A percentile compares a stretch with the other conserved stretches of the same genome.
phyloP scores from a whole-genome alignment of 1,139 yeast genomes.

The Candida sp. region DNA sequence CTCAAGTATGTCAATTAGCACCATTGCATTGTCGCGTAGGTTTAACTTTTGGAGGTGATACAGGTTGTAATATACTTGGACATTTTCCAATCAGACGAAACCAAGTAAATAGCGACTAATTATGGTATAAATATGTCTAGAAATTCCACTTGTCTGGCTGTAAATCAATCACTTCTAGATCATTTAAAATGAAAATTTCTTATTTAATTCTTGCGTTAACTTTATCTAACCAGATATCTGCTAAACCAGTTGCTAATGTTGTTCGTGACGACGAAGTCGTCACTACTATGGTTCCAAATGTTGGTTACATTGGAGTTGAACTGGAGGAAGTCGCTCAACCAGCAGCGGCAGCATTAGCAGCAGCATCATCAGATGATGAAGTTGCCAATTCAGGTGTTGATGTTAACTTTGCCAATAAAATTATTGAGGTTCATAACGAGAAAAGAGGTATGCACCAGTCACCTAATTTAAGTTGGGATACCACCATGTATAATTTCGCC shows the following conservation, averaged over 20 bases:
- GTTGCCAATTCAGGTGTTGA: neutral
- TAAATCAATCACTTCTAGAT: too few relatives aligned
- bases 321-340: slow-evolving; percentile 5
- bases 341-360: slow-evolving; percentile 18
- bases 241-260: neutral
- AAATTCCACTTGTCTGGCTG: too few relatives aligned
- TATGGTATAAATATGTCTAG: too few relatives aligned
- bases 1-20: neutral
- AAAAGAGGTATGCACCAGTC: slow-evolving; percentile 70
- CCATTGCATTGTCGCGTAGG: neutral
- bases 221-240: neutral
- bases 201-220: neutral
- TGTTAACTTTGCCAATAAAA: slow-evolving; percentile 12
- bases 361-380: slow-evolving; percentile 6
- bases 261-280: neutral
- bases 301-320: too few relatives aligned
- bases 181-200: neutral
- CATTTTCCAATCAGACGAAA: neutral
- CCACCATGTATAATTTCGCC: slow-evolving; percentile 60
- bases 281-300: neutral
- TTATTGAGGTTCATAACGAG: slow-evolving; percentile 52
- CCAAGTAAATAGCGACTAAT: too few relatives aligned
- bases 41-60: neutral
- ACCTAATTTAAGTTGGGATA: slow-evolving; percentile 59
- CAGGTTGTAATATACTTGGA: neutral